Evolutionary conservation across 1,139 yeast genomes (phyloP).

Genomic region (Scheffersomyces parashehatae): DNA sequence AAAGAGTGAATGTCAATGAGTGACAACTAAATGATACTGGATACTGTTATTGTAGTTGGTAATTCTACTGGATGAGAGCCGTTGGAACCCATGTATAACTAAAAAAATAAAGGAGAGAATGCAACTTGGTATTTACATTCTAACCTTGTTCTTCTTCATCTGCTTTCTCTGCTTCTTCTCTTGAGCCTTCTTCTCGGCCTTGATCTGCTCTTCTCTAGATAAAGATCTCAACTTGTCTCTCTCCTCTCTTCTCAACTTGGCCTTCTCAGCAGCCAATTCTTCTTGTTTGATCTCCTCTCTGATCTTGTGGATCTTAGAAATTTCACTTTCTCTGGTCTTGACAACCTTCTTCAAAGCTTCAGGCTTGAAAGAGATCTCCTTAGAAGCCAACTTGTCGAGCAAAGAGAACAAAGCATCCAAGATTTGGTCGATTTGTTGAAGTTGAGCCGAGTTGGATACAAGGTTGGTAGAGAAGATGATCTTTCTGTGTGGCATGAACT

Average conservation of each 20-base stretch:
- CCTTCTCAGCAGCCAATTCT: conserved; percentile 65
- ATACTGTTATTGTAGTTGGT: neutral
- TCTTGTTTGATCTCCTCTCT: conserved; percentile 66
- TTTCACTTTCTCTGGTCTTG: conserved; percentile 71
- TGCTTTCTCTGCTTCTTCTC: conserved; percentile 45
- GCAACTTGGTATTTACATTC: conserved; percentile 23
- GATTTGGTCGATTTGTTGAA: conserved; percentile 48
- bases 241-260: conserved; percentile 67
- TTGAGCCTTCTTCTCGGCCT: conserved; percentile 64
- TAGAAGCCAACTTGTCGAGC: conserved; percentile 53
- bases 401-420: conserved; percentile 53
- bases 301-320: conserved; percentile 56
- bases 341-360: conserved; percentile 77
- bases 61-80: neutral
- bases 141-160: conserved; percentile 43
- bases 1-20: neutral
- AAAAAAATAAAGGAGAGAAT: neutral
- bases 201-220: conserved; percentile 73
- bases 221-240: conserved; percentile 55
- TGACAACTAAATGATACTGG: neutral
- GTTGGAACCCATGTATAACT: neutral
- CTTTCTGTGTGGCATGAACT: conserved; percentile 56
- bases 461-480: conserved; percentile 52
- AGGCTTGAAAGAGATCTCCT: conserved; percentile 51
- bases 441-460: conserved; percentile 46